Evolutionary conservation across 2,329 filamentous ascomycete genomes (phyloP).

Genomic region (Fusarium drepaniforme): DNA sequence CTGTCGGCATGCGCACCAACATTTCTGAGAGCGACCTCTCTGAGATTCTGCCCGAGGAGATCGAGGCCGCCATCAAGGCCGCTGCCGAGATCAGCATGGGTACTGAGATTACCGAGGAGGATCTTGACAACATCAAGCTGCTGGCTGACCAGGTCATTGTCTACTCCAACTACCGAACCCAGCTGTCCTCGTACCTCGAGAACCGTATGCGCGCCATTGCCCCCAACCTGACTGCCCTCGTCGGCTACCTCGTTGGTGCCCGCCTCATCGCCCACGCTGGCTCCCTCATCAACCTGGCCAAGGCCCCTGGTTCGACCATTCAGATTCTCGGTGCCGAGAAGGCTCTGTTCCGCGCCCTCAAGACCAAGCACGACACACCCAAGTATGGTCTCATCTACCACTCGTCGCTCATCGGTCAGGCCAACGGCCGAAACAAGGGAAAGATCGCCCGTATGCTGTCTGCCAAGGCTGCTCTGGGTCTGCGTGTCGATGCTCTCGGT

Average conservation of each 20-base stretch:
- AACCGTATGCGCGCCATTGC: conserved; percentile 97
- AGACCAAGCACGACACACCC: conserved; percentile 99
- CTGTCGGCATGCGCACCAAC: conserved; percentile 90
- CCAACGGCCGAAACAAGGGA: conserved; percentile 98
- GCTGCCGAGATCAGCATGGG: conserved; percentile 98
- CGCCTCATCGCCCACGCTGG: conserved; percentile 95
- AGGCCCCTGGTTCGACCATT: conserved; percentile 94
- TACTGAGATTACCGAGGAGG: conserved; percentile 93
- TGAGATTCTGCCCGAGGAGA: conserved; percentile 94
- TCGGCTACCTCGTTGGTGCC: conserved; percentile 94
- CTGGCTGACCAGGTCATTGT: conserved; percentile 93
- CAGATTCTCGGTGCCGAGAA: conserved; percentile 99
- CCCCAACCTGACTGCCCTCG: conserved; percentile 92
- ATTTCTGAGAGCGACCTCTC: conserved; percentile 82
- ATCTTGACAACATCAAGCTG: conserved; percentile 91
- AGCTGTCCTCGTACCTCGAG: conserved; percentile 89
- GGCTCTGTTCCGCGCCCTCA: conserved; percentile 96
- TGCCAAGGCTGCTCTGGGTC: conserved; percentile 91
- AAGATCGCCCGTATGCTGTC: conserved; percentile 98
- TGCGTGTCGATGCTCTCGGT: conserved; percentile 86
- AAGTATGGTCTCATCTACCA: conserved; percentile 98
- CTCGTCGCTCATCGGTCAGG: conserved; percentile 93
- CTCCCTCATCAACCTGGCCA: conserved; percentile 93
- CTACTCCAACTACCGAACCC: conserved; percentile 90
- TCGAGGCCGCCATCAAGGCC: conserved; percentile 90